Evolutionary conservation across 169 alveolate genomes (phyloP), one percentile per base, ranked within the genome.

Genomic region (Plasmodium chabaudi): DNA sequence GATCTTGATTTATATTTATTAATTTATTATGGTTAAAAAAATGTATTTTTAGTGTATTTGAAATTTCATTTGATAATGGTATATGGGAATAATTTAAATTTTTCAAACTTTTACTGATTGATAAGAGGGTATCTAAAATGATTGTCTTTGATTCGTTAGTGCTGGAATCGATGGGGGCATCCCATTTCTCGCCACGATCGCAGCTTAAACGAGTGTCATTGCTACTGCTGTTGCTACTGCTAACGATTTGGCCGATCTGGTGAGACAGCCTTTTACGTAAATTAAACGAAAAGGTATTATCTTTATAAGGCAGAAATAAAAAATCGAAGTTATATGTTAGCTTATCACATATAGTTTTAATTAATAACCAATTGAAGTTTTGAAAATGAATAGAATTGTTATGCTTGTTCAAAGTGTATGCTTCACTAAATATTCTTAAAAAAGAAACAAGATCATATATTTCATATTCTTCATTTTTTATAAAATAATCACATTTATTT

Each of bases 381-480:
- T 57, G 47, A 46, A 77, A 64, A 23, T 64, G 44, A 19, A 23
- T 51, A 9, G 51, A 77, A 25, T 77, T 63, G 17, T 42, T 13
- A 13, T 77, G 59, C 13, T 77, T 42, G 27, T 77, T 64, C 5
- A 77, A 19, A 27, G 49, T 27, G 64, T 53, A 15, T 64, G 64
- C 64, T 63, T 49, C 53, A 27, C 75, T 77, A 64, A 77, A 65
- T 47, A 77, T 63, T 17, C 77, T 63, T 3, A 77, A 25, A 49
- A 63, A 77, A 77, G 27, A 59, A 23, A 77, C 56, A 42, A 77
- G 51, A 44, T 77, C 88, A 47, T 77, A 49, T 17, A 77, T 49
- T 63, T 77, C 44, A 13, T 77, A 77, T 64, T 77, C 88, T 25
- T 49, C 88, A 51, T 46, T 64, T 77, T 63, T 51, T 57, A 77